Conservation (phyloP, 2,329 filamentous ascomycete genomes). For the Sporothrix brasiliensis region DNA sequence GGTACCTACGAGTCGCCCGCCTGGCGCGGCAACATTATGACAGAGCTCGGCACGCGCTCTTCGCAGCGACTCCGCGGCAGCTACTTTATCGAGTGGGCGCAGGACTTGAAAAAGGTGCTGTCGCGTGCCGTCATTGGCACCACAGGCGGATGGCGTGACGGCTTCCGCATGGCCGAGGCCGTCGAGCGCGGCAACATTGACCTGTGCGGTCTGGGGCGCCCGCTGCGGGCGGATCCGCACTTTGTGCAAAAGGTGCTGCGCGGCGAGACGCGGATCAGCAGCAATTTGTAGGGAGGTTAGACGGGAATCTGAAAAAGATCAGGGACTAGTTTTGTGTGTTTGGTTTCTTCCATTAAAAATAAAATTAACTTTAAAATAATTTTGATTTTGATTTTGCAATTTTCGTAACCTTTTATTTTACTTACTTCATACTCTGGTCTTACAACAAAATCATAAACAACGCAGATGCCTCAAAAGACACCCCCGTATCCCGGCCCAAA, state of each 20-base stretch:
- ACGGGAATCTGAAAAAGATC: no score
- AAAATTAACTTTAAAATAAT: not conserved
- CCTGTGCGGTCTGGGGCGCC: slow-evolving; percentile 13
- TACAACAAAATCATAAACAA: not conserved
- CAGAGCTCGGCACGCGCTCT: not conserved
- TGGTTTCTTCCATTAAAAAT: no score
- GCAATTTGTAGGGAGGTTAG: not conserved
- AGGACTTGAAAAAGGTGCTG: slow-evolving; percentile 18
- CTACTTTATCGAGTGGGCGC: slow-evolving; percentile 19
- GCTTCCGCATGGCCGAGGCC: slow-evolving; percentile 2
- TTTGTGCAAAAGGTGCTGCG: slow-evolving; percentile 19
- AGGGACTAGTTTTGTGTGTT: not conserved
- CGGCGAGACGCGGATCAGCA: slow-evolving; percentile 6
- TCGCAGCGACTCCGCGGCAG: not conserved
- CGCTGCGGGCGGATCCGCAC: slow-evolving; percentile 12
- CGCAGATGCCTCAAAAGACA: not conserved
- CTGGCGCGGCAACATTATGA: slow-evolving; percentile 17
- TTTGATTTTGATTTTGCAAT: no score
- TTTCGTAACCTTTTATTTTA: no score
- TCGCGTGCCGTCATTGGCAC: slow-evolving; percentile 22
- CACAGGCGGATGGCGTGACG: slow-evolving; percentile 13
- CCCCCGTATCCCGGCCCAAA: not conserved
- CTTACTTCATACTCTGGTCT: no score
- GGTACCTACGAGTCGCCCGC: slow-evolving; percentile 17
- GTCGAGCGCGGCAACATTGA: slow-evolving; percentile 20